Base-by-base conservation (phyloP, 176 grass and related monocot genomes). In the maize (Zea mays) region DNA sequence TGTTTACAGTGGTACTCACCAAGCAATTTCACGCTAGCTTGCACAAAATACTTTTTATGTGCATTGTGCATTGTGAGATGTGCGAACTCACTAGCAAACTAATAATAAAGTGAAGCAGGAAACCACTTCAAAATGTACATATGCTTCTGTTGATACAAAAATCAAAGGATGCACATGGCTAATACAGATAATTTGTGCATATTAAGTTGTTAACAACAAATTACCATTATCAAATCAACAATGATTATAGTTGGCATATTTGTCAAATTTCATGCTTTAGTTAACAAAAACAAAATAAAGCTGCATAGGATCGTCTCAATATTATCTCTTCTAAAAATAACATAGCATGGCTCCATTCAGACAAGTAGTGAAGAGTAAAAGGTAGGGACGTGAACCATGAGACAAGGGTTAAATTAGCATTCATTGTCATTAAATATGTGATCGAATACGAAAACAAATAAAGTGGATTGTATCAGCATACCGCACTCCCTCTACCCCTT, bases 401-500 rank as follows among this genome's bases (percentile, higher is more conserved):
- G 27, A 47, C 15, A 6, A 19, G 21, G 5, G 16, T 27, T 52
- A 65, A 64, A 54, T 34, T 54, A 58, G 3, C 46, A 80, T 44
- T 17, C 33, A 3, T 67, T 17, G 21, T 40, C 2, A 65, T 10
- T 1, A 44, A 81, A 42, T 11, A 13, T 27, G 27, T 27, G 7
- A 45, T 62, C 19, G 14, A 45, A 79, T 35, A 84, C 60, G 39
- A 43, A 10, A n/a, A 27, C n/a, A 27, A 27, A 27, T 27, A 27
- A 27, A 27, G 27, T 49, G 69, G 46, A 69, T 21, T 2, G 9
- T 46, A 78, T 67, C n/a, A 81, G 2, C 65, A 64, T 96, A 91
- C 93, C 89, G 76, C 83, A 79, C 81, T 90, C 52, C 88, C 88
- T 86, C 92, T 84, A 35, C 86, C 89, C 67, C 93, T 92, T 87